Evolutionary conservation across 2,329 filamentous ascomycete species (phyloP), one percentile per base, ranked within the genome.

Genomic region (Ascochyta viciae-villosae): DNA sequence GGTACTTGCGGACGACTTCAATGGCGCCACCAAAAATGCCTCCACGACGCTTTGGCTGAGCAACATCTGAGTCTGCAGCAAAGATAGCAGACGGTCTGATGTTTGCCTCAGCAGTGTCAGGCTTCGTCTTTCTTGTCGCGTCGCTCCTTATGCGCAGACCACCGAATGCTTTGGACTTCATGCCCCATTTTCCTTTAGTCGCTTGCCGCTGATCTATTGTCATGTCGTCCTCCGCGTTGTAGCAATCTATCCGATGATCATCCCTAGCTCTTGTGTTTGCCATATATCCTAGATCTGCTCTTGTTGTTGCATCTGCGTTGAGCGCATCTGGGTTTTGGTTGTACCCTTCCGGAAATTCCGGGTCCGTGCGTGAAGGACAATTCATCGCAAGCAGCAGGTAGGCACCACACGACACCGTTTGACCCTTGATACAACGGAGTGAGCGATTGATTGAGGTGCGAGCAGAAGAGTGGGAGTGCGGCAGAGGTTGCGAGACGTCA

Each of bases 241-340:
- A 26, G 27, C 54, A 51, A 60, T 66, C 67, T 67, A 71, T 66
- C 24, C 62, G 44, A 40, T 58, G 75, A 50, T 79, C 79, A 64
- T 81, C 76, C 57, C 82, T 77, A n/a, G 80, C 75, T 61, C 85
- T 78, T 2, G 81, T 77, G 68, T 87, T 88, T 35, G 82, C 83
- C 55, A 87, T 81, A 29, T 83, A 82, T 69, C 86, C 86, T 54
- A 89, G 76, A 65, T 88, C 86, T 61, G 83, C 82, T 53, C 84
- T 78, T 6, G 86, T 89, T 3, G 86, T 89, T 31, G 82, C 76
- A 68, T 88, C 86, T n/a, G 81, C 79, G 54, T 82, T 82, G 52
- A 89, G 74, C 2, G 78, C 76, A 51, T 81, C 77, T 1, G 86
- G 87, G 60, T 80, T 88, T 73, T 89, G 87, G 66, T 89, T 89